phyloP scores from a whole-genome alignment of 805 yeast species.

The Hanseniaspora vineae region DNA sequence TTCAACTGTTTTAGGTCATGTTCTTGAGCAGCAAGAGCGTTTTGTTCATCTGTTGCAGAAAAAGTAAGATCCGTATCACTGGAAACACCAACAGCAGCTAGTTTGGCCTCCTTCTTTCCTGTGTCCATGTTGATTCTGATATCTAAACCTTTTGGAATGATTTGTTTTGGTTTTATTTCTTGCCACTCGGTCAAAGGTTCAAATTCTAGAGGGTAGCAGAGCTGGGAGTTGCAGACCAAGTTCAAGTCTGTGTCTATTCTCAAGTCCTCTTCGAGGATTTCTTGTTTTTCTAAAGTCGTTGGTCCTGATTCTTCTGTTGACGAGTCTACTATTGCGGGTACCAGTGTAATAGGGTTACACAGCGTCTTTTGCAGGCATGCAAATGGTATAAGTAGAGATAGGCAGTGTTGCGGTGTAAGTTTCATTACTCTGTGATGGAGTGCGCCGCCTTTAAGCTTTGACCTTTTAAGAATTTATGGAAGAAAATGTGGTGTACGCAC shows the following conservation, averaged over 20 bases:
- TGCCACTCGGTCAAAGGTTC: slow-evolving; percentile 61
- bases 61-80: neutral
- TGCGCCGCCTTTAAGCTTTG: too few species aligned
- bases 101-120: slow-evolving; percentile 54
- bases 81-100: slow-evolving; percentile 22
- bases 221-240: slow-evolving; percentile 24
- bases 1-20: slow-evolving; percentile 1
- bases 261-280: neutral
- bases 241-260: slow-evolving; percentile 2
- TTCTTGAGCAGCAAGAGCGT: too few species aligned
- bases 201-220: slow-evolving; percentile 55
- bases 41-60: too few species aligned
- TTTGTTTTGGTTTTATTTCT: slow-evolving; percentile 53
- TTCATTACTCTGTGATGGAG: too few species aligned
- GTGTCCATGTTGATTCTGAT: slow-evolving; percentile 66
- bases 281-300: too few species aligned
- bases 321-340: neutral
- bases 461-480: too few species aligned
- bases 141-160: slow-evolving; percentile 65
- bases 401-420: too few species aligned
- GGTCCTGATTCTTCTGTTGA: too few species aligned
- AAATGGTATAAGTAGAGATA: too few species aligned
- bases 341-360: neutral
- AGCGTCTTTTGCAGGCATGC: too few species aligned
- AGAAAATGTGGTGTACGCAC: too few species aligned